A percentile compares a stretch with the other conserved stretches of the same genome.
Evolutionary conservation across 305 asterid species (phyloP).

Genomic region (Vinca major): DNA sequence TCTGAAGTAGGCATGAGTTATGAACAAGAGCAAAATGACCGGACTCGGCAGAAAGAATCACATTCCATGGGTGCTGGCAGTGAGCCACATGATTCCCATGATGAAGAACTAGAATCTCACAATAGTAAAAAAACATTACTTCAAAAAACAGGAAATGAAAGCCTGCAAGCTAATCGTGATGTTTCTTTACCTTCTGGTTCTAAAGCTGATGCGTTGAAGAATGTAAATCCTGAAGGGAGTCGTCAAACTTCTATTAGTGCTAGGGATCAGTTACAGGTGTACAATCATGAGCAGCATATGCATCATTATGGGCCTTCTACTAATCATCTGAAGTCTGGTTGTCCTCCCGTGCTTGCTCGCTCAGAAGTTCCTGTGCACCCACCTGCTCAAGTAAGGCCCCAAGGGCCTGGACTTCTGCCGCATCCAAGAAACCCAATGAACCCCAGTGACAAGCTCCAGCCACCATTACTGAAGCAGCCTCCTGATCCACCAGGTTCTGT

Average conservation of each 20-base stretch:
- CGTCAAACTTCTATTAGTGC: slow-evolving; percentile 2
- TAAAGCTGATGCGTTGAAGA: slow-evolving; percentile 8
- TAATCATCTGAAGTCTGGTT: slow-evolving; percentile 23
- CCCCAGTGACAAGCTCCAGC: slow-evolving; percentile 25
- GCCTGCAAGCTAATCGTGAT: slow-evolving; percentile 17
- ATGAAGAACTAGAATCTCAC: slow-evolving; percentile 24
- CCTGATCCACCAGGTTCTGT: too few species aligned
- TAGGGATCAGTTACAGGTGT: slow-evolving; percentile 9
- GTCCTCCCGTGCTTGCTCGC: slow-evolving; percentile 26
- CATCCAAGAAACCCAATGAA: slow-evolving; percentile 35
- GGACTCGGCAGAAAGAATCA: slow-evolving; percentile 24
- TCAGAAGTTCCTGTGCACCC: slow-evolving; percentile 29
- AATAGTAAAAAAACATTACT: slow-evolving; percentile 5
- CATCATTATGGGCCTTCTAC: slow-evolving; percentile 14
- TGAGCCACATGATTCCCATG: slow-evolving; percentile 19
- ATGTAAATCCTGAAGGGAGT: slow-evolving; percentile 9
- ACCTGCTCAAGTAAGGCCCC: slow-evolving; percentile 27
- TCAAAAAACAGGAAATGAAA: slow-evolving; percentile 12
- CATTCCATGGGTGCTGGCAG: slow-evolving; percentile 21
- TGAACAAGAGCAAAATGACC: slow-evolving; percentile 23
- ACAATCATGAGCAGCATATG: slow-evolving; percentile 16
- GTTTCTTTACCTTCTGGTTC: slow-evolving; percentile 16
- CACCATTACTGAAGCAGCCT: too few species aligned
- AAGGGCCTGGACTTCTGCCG: slow-evolving; percentile 30
- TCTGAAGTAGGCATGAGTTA: slow-evolving; percentile 21